phyloP scores from a whole-genome alignment of 2,329 filamentous ascomycete genomes.

The Hypoxylon sp. region DNA sequence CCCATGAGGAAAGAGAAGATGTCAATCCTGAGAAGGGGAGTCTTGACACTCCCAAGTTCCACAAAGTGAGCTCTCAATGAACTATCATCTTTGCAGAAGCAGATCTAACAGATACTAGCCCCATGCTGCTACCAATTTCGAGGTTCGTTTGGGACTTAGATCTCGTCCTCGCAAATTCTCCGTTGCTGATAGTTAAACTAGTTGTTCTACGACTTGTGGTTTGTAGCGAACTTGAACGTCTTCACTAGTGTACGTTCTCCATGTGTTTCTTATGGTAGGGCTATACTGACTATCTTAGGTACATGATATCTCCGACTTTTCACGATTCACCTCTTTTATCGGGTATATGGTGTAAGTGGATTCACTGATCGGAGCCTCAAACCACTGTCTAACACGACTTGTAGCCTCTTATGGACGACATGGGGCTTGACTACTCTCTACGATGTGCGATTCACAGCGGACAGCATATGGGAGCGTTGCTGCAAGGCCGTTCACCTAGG shows the following conservation, averaged over 20 bases:
- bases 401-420: slow-evolving; percentile 74
- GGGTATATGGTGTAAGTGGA: slow-evolving; percentile 63
- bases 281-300: slow-evolving; percentile 38
- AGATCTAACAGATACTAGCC: slow-evolving; percentile 41
- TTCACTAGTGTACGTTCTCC: slow-evolving; percentile 64
- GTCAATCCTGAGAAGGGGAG: slow-evolving; percentile 12
- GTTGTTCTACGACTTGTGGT: slow-evolving; percentile 73
- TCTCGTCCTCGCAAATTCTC: not conserved
- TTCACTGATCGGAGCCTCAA: slow-evolving; percentile 48
- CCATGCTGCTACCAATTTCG: slow-evolving; percentile 47
- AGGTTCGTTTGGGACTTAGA: slow-evolving; percentile 34
- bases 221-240: slow-evolving; percentile 75
- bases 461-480: slow-evolving; percentile 73
- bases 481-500: slow-evolving; percentile 73
- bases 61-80: slow-evolving; percentile 38
- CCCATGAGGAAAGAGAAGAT: slow-evolving; percentile 19
- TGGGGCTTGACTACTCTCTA: slow-evolving; percentile 76
- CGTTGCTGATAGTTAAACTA: slow-evolving; percentile 54
- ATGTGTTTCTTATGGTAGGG: not conserved
- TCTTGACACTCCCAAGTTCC: slow-evolving; percentile 40
- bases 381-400: slow-evolving; percentile 51
- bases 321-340: slow-evolving; percentile 60
- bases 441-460: slow-evolving; percentile 75
- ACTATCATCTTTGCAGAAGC: not conserved
- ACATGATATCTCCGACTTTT: slow-evolving; percentile 50